Base-by-base conservation (phyloP, 345 rosid species). In the Ceriops tagal region DNA sequence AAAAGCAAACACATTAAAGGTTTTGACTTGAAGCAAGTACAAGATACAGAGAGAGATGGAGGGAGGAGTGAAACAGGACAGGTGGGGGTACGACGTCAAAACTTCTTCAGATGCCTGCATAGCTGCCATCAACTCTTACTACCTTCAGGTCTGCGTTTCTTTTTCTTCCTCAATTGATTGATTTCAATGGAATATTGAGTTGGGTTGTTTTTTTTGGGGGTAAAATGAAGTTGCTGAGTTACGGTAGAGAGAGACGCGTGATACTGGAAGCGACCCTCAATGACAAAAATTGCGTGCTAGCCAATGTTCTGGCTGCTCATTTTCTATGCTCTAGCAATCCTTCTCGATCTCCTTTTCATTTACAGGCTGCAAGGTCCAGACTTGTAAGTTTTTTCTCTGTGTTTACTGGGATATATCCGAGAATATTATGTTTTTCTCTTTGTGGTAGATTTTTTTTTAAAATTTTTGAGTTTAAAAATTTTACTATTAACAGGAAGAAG, bases 61-160 rank as follows among this genome's bases (percentile, higher is more conserved):
- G 66, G 77, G 73, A 53, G 68, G 62, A n/a, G 62, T 77, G 59
- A 89, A 79, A 76, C 75, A 79, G 62, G 93, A 89, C 65, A 79
- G 71, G 64, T 93, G 97, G 93, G 98, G 97, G 7, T 91, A 91
- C 64, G 83, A 83, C 73, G 87, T 89, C n/a, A 83, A 62, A 35
- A 73, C 96, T 28, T 67, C 72, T 64, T 88, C 93, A 1, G 87
- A 88, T 82, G 79, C 77, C 65, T 89, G 97, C 76, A 79, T 88
- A 74, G 65, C 83, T 74, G 87, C 86, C 20, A 88, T 91, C 77
- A 85, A 88, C 75, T 84, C 86, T 37, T 89, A 86, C 68, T 91
- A 79, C 68, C 71, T 74, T 62, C 97, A 93, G 93, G 96, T 91
- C 19, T 61, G 13, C 15, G 15, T 56, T 56, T 8, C 35, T 52